Evolutionary conservation across 73 alveolate species (phyloP).

Genomic region (Paramecium pentaurelia): DNA sequence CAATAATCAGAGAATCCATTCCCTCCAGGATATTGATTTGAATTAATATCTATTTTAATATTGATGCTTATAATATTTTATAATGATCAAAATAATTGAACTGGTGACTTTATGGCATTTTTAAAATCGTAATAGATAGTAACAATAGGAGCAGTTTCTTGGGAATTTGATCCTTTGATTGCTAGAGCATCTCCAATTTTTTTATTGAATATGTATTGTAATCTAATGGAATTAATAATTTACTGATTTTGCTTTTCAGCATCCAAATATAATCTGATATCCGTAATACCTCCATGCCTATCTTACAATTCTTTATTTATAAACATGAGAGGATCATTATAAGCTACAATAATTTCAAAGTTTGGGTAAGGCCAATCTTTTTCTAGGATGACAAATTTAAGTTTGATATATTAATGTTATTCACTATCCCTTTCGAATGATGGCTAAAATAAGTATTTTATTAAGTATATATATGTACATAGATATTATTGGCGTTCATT

Average conservation of each 20-base stretch:
- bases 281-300: constrained; percentile 46
- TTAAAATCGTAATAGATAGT: constrained; percentile 35
- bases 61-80: not conserved
- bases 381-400: constrained; percentile 22
- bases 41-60: not conserved
- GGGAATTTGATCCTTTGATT: not conserved
- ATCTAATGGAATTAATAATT: not conserved
- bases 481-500: not conserved
- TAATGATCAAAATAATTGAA: constrained; percentile 2
- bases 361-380: constrained; percentile 45
- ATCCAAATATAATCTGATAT: constrained; percentile 30
- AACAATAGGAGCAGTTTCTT: not conserved
- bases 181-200: not conserved
- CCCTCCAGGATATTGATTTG: constrained; percentile 61
- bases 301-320: not conserved
- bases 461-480: not conserved
- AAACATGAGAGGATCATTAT: constrained; percentile 7
- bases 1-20: constrained; percentile 41
- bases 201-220: not conserved
- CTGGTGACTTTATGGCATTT: not conserved
- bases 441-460: not conserved
- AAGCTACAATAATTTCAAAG: not conserved
- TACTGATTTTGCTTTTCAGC: constrained; percentile 25
- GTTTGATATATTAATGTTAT: not conserved
- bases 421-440: not conserved